These are phyloP conservation scores for Psidium friedrichsthalianum DNA, from an alignment of 345 rosid genomes.

Conservation along the genomic window DNA sequence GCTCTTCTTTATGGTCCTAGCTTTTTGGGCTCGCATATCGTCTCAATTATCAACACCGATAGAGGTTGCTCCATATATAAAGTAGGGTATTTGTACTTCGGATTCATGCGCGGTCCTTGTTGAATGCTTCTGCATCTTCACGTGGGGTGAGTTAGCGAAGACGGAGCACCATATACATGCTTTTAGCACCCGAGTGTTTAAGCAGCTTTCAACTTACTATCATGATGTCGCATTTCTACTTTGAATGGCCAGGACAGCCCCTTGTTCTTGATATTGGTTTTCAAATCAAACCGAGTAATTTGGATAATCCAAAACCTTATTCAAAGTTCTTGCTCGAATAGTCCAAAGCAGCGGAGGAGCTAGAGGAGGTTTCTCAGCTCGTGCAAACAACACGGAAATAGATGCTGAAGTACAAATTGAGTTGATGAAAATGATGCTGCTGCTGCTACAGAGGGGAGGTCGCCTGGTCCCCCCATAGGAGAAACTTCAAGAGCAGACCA, in stretches of 20 bases:
- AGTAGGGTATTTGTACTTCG: too few relatives aligned
- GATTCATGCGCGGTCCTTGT: too few relatives aligned
- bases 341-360: not conserved
- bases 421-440: not conserved
- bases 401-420: not conserved
- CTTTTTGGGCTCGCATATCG: too few relatives aligned
- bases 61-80: too few relatives aligned
- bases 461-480: too few relatives aligned
- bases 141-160: too few relatives aligned
- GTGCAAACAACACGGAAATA: not conserved
- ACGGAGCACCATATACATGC: not conserved
- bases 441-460: not conserved
- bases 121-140: too few relatives aligned
- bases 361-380: not conserved
- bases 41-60: too few relatives aligned
- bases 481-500: conserved; percentile 26
- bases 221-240: too few relatives aligned
- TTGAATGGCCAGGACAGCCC: not conserved
- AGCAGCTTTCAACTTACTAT: too few relatives aligned
- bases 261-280: not conserved
- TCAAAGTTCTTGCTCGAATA: not conserved
- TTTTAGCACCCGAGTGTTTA: not conserved
- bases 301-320: not conserved
- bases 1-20: too few relatives aligned
- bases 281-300: not conserved